Evolutionary conservation across 495 filamentous ascomycete species (phyloP).

Genomic region (Neurospora tetrasperma): DNA sequence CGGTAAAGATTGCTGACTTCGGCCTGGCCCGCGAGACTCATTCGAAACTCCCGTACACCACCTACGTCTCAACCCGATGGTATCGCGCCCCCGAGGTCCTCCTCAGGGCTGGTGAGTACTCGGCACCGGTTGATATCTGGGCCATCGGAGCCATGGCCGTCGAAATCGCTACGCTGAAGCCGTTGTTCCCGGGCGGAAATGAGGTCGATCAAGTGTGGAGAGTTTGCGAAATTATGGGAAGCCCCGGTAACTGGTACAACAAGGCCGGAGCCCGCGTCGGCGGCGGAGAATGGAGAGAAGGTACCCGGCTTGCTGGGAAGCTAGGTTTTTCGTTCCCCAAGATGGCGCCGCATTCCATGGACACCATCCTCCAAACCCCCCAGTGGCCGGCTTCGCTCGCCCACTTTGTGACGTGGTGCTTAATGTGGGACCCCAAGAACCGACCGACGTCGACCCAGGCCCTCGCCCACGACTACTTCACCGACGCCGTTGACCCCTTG

Average conservation of each 20-base stretch:
- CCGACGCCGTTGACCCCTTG: constrained; percentile 88
- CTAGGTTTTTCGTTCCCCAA: constrained; percentile 98
- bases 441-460: constrained; percentile 93
- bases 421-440: constrained; percentile 98
- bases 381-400: constrained; percentile 85
- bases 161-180: constrained; percentile 94
- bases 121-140: constrained; percentile 97
- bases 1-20: constrained; percentile 98
- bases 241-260: constrained; percentile 95
- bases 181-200: constrained; percentile 93
- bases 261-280: constrained; percentile 79
- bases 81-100: constrained; percentile 96
- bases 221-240: constrained; percentile 99
- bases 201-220: constrained; percentile 99
- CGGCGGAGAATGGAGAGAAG: constrained; percentile 96
- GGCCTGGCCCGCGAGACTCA: constrained; percentile 95
- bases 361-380: constrained; percentile 78
- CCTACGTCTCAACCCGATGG: constrained; percentile 97
- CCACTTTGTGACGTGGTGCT: constrained; percentile 94
- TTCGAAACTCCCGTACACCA: constrained; percentile 92
- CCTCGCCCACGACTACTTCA: constrained; percentile 87
- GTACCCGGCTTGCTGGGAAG: constrained; percentile 83
- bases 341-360: constrained; percentile 98
- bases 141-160: constrained; percentile 99
- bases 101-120: constrained; percentile 91